Conservation (phyloP, 2,329 filamentous ascomycete genomes). For the Phoma herbarum region DNA sequence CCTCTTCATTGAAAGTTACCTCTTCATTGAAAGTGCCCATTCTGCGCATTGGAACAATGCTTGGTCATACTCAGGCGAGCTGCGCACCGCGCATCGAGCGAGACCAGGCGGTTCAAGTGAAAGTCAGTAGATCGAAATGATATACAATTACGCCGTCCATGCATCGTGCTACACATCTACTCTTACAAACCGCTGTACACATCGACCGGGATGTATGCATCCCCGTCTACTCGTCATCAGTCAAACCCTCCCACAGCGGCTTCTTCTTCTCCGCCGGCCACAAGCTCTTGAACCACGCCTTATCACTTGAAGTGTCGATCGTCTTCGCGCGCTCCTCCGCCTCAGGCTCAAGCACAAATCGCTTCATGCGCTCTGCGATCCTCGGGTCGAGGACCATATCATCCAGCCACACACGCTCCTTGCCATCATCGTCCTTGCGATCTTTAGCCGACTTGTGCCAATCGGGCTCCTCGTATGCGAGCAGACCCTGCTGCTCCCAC, state of each 20-base stretch:
- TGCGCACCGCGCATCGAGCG: no score
- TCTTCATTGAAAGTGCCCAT: no score
- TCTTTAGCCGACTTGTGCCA: constrained; percentile 83
- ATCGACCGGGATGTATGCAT: constrained; percentile 33
- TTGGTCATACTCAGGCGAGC: no score
- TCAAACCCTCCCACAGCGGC: constrained; percentile 44
- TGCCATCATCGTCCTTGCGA: constrained; percentile 59
- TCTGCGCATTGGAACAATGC: no score
- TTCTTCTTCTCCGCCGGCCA: constrained; percentile 48
- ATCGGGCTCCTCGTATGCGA: constrained; percentile 77
- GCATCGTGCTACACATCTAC: constrained; percentile 40
- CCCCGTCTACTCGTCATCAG: constrained; percentile 35
- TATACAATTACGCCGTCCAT: constrained; percentile 29
- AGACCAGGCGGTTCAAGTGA: no score
- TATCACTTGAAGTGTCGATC: constrained; percentile 29
- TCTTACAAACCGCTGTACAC: constrained; percentile 38
- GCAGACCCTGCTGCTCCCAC: constrained; percentile 70
- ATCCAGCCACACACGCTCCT: constrained; percentile 74
- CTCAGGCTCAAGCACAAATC: constrained; percentile 73
- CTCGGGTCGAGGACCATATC: constrained; percentile 79
- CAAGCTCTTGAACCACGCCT: constrained; percentile 41
- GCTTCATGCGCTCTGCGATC: constrained; percentile 80
- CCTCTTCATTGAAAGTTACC: no score
- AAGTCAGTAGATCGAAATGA: background rate
- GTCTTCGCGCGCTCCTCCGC: constrained; percentile 71